Conservation (phyloP, 192 early-diverging fungal species). For the Coemansia biformis region DNA sequence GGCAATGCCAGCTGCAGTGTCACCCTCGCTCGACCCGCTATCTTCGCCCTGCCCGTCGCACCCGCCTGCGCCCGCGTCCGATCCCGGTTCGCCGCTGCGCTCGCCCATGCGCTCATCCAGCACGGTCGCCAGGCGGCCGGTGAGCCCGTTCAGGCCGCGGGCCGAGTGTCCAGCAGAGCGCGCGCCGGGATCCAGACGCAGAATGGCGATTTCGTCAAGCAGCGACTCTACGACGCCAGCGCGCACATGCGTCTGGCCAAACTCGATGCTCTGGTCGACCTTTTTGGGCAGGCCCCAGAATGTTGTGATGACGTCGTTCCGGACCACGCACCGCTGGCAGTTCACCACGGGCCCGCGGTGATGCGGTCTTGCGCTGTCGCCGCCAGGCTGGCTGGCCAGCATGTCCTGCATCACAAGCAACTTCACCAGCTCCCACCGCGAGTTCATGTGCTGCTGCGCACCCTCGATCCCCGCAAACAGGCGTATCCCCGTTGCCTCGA, state of each 20-base stretch:
- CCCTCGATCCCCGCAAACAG: conserved; percentile 37
- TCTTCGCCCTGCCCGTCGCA: too few species aligned
- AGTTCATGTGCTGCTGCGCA: conserved; percentile 40
- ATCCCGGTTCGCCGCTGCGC: too few species aligned
- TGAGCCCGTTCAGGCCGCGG: conserved; percentile 25
- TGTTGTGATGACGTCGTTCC: conserved; percentile 47
- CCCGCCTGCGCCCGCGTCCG: background rate
- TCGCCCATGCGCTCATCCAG: conserved; percentile 9
- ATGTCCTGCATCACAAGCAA: conserved; percentile 49
- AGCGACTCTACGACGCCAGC: conserved; percentile 37
- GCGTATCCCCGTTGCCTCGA: conserved; percentile 29
- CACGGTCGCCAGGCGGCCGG: conserved; percentile 23
- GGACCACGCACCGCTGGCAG: conserved; percentile 41
- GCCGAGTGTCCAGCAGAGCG: conserved; percentile 17
- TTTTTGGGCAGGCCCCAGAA: conserved; percentile 50
- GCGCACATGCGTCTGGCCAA: conserved; percentile 39
- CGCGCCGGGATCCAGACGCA: conserved; percentile 21
- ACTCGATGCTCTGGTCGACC: conserved; percentile 34
- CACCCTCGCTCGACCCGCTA: too few species aligned
- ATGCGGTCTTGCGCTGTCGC: conserved; percentile 28
- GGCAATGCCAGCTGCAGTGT: background rate
- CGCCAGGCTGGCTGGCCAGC: conserved; percentile 20
- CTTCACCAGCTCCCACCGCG: conserved; percentile 51
- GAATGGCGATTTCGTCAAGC: conserved; percentile 37
- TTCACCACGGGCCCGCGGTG: conserved; percentile 31